A percentile compares a stretch with the other conserved stretches of the same genome.
phyloP scores from a whole-genome alignment of 345 rosid species.

The Microthlaspi erraticum region DNA sequence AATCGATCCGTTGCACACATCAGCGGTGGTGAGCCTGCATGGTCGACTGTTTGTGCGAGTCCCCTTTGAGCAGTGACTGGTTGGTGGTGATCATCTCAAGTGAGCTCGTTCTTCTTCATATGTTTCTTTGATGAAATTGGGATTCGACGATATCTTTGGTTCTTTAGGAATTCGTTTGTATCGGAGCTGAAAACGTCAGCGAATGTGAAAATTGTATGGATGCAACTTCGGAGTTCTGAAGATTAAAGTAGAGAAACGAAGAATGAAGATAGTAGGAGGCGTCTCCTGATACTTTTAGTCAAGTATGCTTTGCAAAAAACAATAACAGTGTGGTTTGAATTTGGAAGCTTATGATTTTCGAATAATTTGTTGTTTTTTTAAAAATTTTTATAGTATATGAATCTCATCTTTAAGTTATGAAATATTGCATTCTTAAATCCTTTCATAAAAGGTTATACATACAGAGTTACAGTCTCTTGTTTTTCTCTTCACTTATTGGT shows the following conservation, averaged over 20 bases:
- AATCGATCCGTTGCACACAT: constrained; percentile 82
- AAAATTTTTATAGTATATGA: neutral
- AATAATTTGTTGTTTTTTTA: neutral
- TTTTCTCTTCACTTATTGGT: too few relatives aligned
- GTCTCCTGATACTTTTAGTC: constrained; percentile 1
- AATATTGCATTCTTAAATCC: too few relatives aligned
- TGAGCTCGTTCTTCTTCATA: constrained; percentile 13
- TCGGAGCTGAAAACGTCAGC: constrained; percentile 18
- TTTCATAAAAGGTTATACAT: too few relatives aligned
- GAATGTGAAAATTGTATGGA: constrained; percentile 30
- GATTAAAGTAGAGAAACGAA: neutral
- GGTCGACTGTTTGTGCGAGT: constrained; percentile 82
- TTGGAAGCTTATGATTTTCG: constrained; percentile 1
- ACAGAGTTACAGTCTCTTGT: too few relatives aligned
- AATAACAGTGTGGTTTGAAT: constrained; percentile 10
- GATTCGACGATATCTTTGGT: constrained; percentile 2
- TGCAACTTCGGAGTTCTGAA: constrained; percentile 15
- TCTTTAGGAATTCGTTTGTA: constrained; percentile 37
- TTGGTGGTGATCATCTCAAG: constrained; percentile 5
- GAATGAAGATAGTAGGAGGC: constrained; percentile 3
- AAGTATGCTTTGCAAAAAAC: constrained; percentile 20
- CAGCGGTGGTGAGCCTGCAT: constrained; percentile 88
- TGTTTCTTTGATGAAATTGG: constrained; percentile 22
- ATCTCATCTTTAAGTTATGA: neutral
- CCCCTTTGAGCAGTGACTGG: constrained; percentile 62